These are phyloP conservation scores for Durio zibethinus DNA, from an alignment of 345 rosid genomes.

Conservation along the genomic window DNA sequence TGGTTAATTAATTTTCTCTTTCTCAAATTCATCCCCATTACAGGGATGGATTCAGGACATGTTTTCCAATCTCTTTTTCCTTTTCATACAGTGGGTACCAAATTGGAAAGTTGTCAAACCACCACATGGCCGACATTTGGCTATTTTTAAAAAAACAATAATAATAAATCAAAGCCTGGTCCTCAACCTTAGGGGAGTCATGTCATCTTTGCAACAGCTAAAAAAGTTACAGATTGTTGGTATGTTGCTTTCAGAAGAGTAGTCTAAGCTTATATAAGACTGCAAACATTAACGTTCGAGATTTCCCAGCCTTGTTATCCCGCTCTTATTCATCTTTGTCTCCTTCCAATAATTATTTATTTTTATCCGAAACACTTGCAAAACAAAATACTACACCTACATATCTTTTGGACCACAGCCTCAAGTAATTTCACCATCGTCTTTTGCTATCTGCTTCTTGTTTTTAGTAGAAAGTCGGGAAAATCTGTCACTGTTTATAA, in stretches of 20 bases:
- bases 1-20: not conserved
- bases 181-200: constrained; percentile 10
- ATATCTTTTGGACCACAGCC: not conserved
- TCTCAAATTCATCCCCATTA: not conserved
- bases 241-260: constrained; percentile 10
- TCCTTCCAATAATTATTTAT: not conserved
- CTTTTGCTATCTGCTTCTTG: not conserved
- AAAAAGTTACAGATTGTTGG: not conserved
- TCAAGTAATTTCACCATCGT: not conserved
- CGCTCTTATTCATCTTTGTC: not conserved
- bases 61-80: not conserved
- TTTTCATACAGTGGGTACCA: not conserved
- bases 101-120: constrained; percentile 4
- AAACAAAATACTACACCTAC: not conserved
- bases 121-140: constrained; percentile 16
- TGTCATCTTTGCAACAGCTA: not conserved
- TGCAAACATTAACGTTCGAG: not conserved
- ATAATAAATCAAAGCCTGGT: not conserved
- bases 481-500: not conserved
- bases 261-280: not conserved
- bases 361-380: not conserved
- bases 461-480: not conserved
- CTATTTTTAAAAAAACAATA: not conserved
- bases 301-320: not conserved
- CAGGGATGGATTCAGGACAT: not conserved